phyloP scores from a whole-genome alignment of 2,329 filamentous ascomycete species.

The Trichoderma koningii region DNA sequence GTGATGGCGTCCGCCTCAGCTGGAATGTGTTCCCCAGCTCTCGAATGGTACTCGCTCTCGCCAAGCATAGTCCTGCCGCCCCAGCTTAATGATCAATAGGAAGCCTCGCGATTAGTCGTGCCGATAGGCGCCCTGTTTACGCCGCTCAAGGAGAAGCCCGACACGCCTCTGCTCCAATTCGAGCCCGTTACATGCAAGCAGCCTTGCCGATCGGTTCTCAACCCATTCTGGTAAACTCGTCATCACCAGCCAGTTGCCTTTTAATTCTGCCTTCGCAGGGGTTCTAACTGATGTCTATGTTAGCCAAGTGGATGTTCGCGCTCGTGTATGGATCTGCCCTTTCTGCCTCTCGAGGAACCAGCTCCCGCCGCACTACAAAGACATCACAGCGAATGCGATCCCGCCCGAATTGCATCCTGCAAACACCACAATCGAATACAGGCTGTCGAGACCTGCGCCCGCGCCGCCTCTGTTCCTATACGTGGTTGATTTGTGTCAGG shows the following conservation, averaged over 20 bases:
- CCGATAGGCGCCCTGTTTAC: slow-evolving; percentile 97
- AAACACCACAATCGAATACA: slow-evolving; percentile 90
- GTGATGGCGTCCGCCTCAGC: slow-evolving; percentile 91
- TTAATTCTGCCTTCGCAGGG: not conserved
- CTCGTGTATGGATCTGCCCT: slow-evolving; percentile 84
- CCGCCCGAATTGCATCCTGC: slow-evolving; percentile 78
- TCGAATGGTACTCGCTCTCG: slow-evolving; percentile 71
- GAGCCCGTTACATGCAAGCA: slow-evolving; percentile 96
- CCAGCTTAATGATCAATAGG: slow-evolving; percentile 52
- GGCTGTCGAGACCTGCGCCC: slow-evolving; percentile 78
- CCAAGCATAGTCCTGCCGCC: not conserved
- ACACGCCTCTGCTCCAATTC: slow-evolving; percentile 87
- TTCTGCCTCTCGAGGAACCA: slow-evolving; percentile 84
- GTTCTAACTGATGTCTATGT: slow-evolving; percentile 1
- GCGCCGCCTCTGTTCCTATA: slow-evolving; percentile 84
- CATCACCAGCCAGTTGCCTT: not conserved
- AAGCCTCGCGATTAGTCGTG: slow-evolving; percentile 91
- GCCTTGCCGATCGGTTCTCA: slow-evolving; percentile 92
- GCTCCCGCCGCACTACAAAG: slow-evolving; percentile 84
- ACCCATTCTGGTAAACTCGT: slow-evolving; percentile 82
- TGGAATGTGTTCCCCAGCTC: slow-evolving; percentile 99
- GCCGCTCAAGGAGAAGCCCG: slow-evolving; percentile 89
- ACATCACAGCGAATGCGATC: slow-evolving; percentile 80
- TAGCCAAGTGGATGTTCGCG: slow-evolving; percentile 81
- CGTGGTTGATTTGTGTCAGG: slow-evolving; percentile 85